phyloP scores from a whole-genome alignment of 2,329 filamentous ascomycete species.

The Pyrenochaeta sp. region DNA sequence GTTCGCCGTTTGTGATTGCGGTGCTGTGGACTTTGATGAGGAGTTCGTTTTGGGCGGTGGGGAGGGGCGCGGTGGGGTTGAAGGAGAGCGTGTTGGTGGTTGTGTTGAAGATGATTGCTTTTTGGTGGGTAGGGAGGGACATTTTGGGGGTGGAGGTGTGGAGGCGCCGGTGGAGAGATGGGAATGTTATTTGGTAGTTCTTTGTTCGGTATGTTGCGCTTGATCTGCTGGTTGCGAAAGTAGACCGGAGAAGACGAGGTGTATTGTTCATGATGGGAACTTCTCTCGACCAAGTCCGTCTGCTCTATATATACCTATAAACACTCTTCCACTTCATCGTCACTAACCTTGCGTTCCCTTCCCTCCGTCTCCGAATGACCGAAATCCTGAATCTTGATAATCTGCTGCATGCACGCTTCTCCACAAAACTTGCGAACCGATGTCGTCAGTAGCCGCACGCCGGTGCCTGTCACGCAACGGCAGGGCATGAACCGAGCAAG shows the following conservation, averaged over 20 bases:
- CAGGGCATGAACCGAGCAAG: background rate
- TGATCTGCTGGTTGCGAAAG: no score
- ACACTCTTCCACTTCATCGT: background rate
- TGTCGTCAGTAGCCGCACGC: background rate
- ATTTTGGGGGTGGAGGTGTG: background rate
- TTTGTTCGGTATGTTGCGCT: no score
- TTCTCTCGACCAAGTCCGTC: background rate
- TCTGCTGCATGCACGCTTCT: no score
- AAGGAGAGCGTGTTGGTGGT: slow-evolving; percentile 18
- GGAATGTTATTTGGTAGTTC: background rate
- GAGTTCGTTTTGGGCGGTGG: slow-evolving; percentile 37
- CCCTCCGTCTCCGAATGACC: background rate
- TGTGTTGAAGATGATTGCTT: slow-evolving; percentile 27
- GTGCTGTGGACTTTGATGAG: slow-evolving; percentile 51
- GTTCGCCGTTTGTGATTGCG: slow-evolving; percentile 54
- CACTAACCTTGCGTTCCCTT: background rate
- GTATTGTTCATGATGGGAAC: background rate
- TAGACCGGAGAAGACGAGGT: background rate
- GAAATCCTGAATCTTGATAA: no score
- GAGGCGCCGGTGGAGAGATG: background rate
- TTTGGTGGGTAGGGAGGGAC: slow-evolving; percentile 21
- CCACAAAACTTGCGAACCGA: no score
- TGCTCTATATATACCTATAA: background rate
- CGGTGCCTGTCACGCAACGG: background rate
- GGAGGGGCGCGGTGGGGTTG: slow-evolving; percentile 13